Evolutionary conservation across 192 early-diverging fungal genomes (phyloP).

Genomic region (Coemansia sp.): DNA sequence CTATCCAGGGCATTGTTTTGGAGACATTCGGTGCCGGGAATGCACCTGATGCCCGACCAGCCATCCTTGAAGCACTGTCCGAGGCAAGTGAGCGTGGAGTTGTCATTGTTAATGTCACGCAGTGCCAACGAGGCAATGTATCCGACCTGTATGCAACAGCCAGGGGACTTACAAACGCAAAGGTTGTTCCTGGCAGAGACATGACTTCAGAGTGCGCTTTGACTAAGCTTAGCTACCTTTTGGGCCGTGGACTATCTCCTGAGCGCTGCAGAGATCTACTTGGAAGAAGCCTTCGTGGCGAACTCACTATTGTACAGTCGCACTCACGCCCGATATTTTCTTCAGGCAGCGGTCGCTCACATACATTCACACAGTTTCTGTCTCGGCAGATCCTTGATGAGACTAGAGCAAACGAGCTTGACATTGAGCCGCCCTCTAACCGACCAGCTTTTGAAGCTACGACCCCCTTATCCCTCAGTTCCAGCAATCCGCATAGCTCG

Average conservation of each 20-base stretch:
- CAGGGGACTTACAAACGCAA: slow-evolving; percentile 71
- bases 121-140: slow-evolving; percentile 76
- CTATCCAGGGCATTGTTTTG: slow-evolving; percentile 86
- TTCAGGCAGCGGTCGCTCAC: slow-evolving; percentile 26
- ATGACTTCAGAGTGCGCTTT: slow-evolving; percentile 96
- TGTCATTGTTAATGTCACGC: slow-evolving; percentile 95
- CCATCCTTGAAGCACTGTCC: slow-evolving; percentile 75
- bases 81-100: slow-evolving; percentile 91
- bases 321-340: slow-evolving; percentile 43
- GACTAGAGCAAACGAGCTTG: slow-evolving; percentile 29
- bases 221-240: slow-evolving; percentile 90
- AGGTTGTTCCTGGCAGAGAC: slow-evolving; percentile 86
- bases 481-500: not conserved
- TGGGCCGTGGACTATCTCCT: slow-evolving; percentile 67
- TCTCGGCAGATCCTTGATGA: slow-evolving; percentile 50
- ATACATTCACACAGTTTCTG: slow-evolving; percentile 49
- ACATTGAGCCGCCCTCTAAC: slow-evolving; percentile 34
- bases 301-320: slow-evolving; percentile 66
- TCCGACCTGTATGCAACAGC: slow-evolving; percentile 90
- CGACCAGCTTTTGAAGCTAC: too few species aligned
- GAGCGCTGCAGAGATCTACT: slow-evolving; percentile 75
- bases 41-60: slow-evolving; percentile 84
- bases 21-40: slow-evolving; percentile 98
- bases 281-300: slow-evolving; percentile 84
- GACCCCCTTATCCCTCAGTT: not conserved